Conservation (phyloP, 1,284 basidiomycete species). For the Leccinum angustisporum region DNA sequence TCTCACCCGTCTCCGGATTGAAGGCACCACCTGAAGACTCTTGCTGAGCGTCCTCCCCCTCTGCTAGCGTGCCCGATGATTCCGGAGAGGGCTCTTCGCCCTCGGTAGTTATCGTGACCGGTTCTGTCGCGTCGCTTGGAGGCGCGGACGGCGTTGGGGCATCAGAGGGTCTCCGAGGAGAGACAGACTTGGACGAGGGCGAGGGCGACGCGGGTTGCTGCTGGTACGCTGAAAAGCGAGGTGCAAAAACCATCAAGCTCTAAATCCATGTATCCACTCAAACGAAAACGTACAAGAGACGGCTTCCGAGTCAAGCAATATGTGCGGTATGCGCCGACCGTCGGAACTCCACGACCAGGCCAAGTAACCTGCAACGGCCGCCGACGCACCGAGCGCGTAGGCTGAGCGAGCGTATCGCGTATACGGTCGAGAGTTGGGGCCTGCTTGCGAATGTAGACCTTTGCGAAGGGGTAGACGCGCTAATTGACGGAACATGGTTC, state of each 20-base stretch:
- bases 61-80: conserved; percentile 14
- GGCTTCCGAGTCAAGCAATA: conserved; percentile 32
- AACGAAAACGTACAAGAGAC: conserved; percentile 20
- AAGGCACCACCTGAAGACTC: conserved; percentile 54
- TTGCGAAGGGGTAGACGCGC: conserved; percentile 34
- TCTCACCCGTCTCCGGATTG: conserved; percentile 94
- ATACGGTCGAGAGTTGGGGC: conserved; percentile 12
- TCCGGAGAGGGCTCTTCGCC: conserved; percentile 1
- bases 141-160: conserved; percentile 5
- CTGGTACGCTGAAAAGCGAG: conserved; percentile 15
- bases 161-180: conserved; percentile 15
- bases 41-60: conserved; percentile 31
- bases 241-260: neutral
- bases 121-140: conserved; percentile 8
- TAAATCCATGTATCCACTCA: neutral
- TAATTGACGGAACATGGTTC: conserved; percentile 39
- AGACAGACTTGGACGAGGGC: neutral
- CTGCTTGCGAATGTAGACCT: conserved; percentile 29
- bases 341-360: conserved; percentile 28
- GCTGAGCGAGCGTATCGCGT: conserved; percentile 21
- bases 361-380: conserved; percentile 28
- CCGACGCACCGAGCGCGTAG: conserved; percentile 32
- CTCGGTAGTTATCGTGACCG: neutral
- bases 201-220: conserved; percentile 7
- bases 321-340: conserved; percentile 12